A percentile compares a stretch with the other conserved stretches of the same genome.
Evolutionary conservation across 495 filamentous ascomycete species (phyloP).

Genomic region (Lepraria neglecta): DNA sequence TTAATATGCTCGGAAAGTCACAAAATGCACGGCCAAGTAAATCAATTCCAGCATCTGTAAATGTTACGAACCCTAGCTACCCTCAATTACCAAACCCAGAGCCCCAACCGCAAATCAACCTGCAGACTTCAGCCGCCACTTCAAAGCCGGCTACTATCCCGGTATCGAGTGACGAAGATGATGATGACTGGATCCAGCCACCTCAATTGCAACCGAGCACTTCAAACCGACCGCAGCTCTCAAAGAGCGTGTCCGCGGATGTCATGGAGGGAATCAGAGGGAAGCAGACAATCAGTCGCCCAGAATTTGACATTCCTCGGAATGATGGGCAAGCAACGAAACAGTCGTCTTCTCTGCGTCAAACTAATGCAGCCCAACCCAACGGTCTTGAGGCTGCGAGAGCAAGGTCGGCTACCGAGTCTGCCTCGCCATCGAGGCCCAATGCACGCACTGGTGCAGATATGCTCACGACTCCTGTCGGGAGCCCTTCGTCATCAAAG

Average conservation of each 20-base stretch:
- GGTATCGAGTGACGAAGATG: constrained; percentile 44
- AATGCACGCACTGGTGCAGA: background rate
- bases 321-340: constrained; percentile 12
- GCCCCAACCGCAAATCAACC: constrained; percentile 27
- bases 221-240: constrained; percentile 38
- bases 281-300: constrained; percentile 37
- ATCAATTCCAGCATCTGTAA: constrained; percentile 51
- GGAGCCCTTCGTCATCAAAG: constrained; percentile 55
- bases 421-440: constrained; percentile 11
- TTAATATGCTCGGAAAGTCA: constrained; percentile 83
- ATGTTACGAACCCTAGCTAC: constrained; percentile 44
- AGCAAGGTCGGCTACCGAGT: background rate
- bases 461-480: constrained; percentile 57
- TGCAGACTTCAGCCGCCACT: constrained; percentile 27
- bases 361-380: background rate
- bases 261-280: constrained; percentile 51
- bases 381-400: background rate
- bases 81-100: constrained; percentile 49
- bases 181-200: constrained; percentile 81
- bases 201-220: constrained; percentile 38
- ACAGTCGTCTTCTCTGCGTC: constrained; percentile 12
- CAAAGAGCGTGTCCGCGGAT: constrained; percentile 54
- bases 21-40: constrained; percentile 66
- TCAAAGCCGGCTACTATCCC: constrained; percentile 22
- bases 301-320: constrained; percentile 34